Percentiles rank a stretch among this genome's conserved stretches.
Evolutionary conservation across 148 eudicot species (phyloP).

Genomic region (Vaccinium vitisidaea): DNA sequence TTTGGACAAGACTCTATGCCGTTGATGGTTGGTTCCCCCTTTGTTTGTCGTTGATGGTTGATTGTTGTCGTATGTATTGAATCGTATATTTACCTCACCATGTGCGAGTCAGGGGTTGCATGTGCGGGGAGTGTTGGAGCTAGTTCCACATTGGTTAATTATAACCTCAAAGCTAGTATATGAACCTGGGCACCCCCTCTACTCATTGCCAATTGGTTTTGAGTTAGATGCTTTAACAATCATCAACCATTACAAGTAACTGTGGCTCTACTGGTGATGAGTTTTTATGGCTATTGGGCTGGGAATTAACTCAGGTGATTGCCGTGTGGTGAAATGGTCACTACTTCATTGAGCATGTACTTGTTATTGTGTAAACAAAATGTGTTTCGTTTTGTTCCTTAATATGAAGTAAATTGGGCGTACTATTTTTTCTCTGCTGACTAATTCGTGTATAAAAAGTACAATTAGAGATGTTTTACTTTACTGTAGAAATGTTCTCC

Average conservation of each 20-base stretch:
- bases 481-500: not conserved
- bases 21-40: too few relatives aligned
- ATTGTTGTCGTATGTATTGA: too few relatives aligned
- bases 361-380: not conserved
- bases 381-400: not conserved
- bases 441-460: not conserved
- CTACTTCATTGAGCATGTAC: not conserved
- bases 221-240: not conserved
- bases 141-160: too few relatives aligned
- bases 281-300: not conserved
- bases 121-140: too few relatives aligned
- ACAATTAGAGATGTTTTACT: not conserved
- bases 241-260: not conserved
- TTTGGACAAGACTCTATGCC: too few relatives aligned
- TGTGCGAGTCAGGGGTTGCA: too few relatives aligned
- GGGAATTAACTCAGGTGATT: conserved; percentile 4
- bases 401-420: not conserved
- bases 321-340: not conserved
- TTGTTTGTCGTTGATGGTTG: too few relatives aligned
- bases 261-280: not conserved
- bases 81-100: too few relatives aligned
- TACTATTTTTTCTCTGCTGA: not conserved
- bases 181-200: too few relatives aligned
- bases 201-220: too few relatives aligned
- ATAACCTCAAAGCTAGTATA: too few relatives aligned